phyloP scores from a whole-genome alignment of 1,139 yeast genomes.

The Debaryomyces coudertii region DNA sequence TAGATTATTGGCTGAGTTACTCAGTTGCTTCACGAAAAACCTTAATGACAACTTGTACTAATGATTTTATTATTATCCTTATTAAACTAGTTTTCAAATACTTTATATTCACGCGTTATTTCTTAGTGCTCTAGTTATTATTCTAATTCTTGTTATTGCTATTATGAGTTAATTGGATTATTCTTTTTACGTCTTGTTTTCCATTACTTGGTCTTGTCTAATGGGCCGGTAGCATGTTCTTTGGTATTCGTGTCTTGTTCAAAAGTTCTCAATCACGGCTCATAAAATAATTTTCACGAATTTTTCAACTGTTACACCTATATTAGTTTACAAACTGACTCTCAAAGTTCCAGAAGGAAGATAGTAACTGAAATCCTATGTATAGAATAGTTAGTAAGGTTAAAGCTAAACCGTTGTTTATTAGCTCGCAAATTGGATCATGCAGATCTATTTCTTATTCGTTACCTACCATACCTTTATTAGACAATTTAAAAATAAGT shows the following conservation, averaged over 20 bases:
- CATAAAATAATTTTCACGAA: slow-evolving; percentile 5
- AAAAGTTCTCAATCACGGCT: neutral
- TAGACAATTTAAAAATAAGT: slow-evolving; percentile 35
- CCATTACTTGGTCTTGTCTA: neutral
- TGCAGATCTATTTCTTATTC: slow-evolving; percentile 28
- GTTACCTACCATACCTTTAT: slow-evolving; percentile 34
- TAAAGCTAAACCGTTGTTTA: slow-evolving; percentile 6
- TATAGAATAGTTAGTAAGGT: slow-evolving; percentile 17
- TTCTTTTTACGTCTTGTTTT: neutral
- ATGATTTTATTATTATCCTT: slow-evolving; percentile 6
- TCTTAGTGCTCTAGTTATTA: neutral
- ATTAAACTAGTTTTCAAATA: neutral
- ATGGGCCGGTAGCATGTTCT: neutral
- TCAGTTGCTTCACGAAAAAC: slow-evolving; percentile 6
- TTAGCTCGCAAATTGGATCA: slow-evolving; percentile 6
- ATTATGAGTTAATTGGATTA: neutral
- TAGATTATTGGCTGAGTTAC: slow-evolving; percentile 4
- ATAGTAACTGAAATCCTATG: slow-evolving; percentile 11
- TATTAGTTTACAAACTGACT: neutral
- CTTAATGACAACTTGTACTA: slow-evolving; percentile 7
- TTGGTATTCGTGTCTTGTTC: slow-evolving; percentile 1
- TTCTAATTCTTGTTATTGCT: neutral
- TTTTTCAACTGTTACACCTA: slow-evolving; percentile 1
- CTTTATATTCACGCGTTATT: neutral
- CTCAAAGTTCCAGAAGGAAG: neutral